A percentile compares a stretch with the other conserved stretches of the same genome.
Evolutionary conservation across 192 early-diverging fungal genomes (phyloP).

Genomic region (Phlyctochytrium arcticum): DNA sequence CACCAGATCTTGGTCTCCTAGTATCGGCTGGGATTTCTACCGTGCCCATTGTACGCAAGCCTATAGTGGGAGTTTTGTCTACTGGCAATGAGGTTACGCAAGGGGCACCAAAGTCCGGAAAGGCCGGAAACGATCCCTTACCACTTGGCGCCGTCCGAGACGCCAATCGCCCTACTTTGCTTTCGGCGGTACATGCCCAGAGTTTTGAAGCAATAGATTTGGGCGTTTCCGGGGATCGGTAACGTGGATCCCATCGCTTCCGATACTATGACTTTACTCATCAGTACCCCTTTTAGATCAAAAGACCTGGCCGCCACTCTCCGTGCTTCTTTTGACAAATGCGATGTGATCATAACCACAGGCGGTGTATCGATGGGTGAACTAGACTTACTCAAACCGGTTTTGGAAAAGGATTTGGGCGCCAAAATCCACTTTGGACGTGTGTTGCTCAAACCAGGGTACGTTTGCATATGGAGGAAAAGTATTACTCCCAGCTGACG

Average conservation of each 20-base stretch:
- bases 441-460: slow-evolving; percentile 88
- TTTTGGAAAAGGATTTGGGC: slow-evolving; percentile 70
- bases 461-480: too few relatives aligned
- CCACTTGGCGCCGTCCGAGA: slow-evolving; percentile 71
- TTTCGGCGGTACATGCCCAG: slow-evolving; percentile 52
- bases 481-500: too few relatives aligned
- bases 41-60: slow-evolving; percentile 39
- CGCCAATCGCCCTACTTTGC: slow-evolving; percentile 77
- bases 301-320: slow-evolving; percentile 48
- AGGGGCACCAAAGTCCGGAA: slow-evolving; percentile 10
- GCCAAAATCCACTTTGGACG: slow-evolving; percentile 87
- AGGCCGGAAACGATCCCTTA: slow-evolving; percentile 23
- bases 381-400: slow-evolving; percentile 83
- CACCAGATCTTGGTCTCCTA: slow-evolving; percentile 77
- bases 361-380: slow-evolving; percentile 99
- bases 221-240: slow-evolving; percentile 71
- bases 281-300: slow-evolving; percentile 28
- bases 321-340: slow-evolving; percentile 33
- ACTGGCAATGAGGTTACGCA: slow-evolving; percentile 87
- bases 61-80: slow-evolving; percentile 75
- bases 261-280: background rate
- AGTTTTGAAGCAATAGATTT: slow-evolving; percentile 70
- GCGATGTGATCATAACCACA: slow-evolving; percentile 82
- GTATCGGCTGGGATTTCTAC: slow-evolving; percentile 68
- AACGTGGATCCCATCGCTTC: background rate